Conservation (phyloP, 176 grass and related monocot species). For the Oryza rufipogon region DNA sequence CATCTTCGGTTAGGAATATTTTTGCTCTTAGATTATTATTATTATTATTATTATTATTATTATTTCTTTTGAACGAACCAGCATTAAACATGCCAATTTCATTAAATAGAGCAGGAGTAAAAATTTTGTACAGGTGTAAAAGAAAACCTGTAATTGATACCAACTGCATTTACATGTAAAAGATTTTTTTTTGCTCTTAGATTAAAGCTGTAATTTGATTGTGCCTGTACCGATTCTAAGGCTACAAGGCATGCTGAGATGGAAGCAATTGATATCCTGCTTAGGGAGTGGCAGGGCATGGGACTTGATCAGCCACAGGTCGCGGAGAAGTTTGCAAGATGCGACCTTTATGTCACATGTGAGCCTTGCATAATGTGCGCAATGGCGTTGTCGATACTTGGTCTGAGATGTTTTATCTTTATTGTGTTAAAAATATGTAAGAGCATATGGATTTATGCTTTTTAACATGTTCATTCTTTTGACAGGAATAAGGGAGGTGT, state of each 20-base stretch:
- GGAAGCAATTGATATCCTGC: conserved; percentile 84
- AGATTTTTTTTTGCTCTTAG: neutral
- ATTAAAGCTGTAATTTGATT: conserved; percentile 14
- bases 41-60: too few species aligned
- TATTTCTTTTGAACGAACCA: too few species aligned
- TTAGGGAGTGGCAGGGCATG: conserved; percentile 77
- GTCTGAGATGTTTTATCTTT: conserved; percentile 42
- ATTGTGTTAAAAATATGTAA: conserved; percentile 16
- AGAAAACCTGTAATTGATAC: too few species aligned
- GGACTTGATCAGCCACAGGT: conserved; percentile 66
- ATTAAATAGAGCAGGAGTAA: too few species aligned
- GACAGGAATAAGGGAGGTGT: conserved; percentile 82
- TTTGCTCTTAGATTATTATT: neutral
- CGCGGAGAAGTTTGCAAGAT: conserved; percentile 70
- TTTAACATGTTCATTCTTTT: conserved; percentile 31
- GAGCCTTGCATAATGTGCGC: conserved; percentile 98
- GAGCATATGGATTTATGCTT: neutral
- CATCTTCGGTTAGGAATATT: conserved; percentile 11
- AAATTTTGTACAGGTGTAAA: too few species aligned
- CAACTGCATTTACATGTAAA: too few species aligned
- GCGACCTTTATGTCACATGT: conserved; percentile 86
- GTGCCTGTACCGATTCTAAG: conserved; percentile 38
- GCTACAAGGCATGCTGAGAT: conserved; percentile 98
- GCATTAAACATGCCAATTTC: too few species aligned
- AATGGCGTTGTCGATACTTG: conserved; percentile 77